phyloP scores from a whole-genome alignment of 768 basidiomycete genomes.

The Sporobolomyces roseus region DNA sequence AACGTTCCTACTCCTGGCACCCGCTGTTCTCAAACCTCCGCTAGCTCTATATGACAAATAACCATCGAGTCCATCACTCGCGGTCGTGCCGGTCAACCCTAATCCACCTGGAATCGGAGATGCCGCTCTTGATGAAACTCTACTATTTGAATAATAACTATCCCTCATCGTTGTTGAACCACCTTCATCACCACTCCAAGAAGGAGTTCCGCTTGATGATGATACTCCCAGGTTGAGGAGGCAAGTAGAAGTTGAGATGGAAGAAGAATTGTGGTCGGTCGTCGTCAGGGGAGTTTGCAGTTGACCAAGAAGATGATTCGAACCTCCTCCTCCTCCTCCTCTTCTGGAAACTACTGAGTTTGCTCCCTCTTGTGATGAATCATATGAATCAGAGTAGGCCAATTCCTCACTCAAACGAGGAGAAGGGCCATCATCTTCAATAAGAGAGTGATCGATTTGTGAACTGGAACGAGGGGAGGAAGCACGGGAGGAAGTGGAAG shows the following conservation, averaged over 20 bases:
- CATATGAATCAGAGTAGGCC: slow-evolving; percentile 33
- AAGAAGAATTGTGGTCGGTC: too few relatives aligned
- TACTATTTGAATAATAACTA: too few relatives aligned
- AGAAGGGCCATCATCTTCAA: too few relatives aligned
- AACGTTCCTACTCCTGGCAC: slow-evolving; percentile 1
- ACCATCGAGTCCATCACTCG: slow-evolving; percentile 29
- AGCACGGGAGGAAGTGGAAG: neutral
- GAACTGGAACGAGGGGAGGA: neutral
- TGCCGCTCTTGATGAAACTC: slow-evolving; percentile 25
- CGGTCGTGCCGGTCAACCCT: too few relatives aligned
- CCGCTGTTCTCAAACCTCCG: slow-evolving; percentile 10
- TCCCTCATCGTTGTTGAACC: too few relatives aligned
- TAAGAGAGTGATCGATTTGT: neutral
- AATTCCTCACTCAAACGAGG: too few relatives aligned
- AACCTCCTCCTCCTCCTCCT: neutral
- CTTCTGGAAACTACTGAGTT: too few relatives aligned
- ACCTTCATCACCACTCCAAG: too few relatives aligned
- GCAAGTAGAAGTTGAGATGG: too few relatives aligned
- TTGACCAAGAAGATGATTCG: too few relatives aligned
- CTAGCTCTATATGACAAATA: slow-evolving; percentile 19
- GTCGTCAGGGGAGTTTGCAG: neutral
- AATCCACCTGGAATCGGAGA: slow-evolving; percentile 9
- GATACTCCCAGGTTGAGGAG: too few relatives aligned
- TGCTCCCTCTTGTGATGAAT: slow-evolving; percentile 28
- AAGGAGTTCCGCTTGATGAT: too few relatives aligned